A percentile compares a stretch with the other conserved stretches of the same genome.
Conservation (phyloP, 768 basidiomycete genomes). For the Pleurotus cornucopiae region DNA sequence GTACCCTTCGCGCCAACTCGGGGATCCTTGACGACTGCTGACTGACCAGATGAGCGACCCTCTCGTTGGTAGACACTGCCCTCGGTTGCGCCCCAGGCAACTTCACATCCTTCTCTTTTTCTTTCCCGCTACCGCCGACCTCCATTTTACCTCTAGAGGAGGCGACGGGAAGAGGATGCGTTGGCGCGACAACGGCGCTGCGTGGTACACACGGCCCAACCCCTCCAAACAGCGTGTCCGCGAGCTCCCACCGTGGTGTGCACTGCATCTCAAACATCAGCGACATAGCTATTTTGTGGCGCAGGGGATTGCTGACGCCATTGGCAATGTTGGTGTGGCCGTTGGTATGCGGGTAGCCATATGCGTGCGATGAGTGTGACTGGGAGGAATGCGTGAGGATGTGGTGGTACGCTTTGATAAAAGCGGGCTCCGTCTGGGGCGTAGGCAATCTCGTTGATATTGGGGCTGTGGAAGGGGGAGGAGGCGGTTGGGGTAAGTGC, state of each 20-base stretch:
- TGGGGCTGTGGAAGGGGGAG: constrained; percentile 9
- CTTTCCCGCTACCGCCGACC: constrained; percentile 21
- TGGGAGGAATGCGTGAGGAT: constrained; percentile 64
- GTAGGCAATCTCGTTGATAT: constrained; percentile 31
- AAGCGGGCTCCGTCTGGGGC: constrained; percentile 58
- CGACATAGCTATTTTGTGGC: constrained; percentile 75
- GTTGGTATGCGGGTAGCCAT: too few relatives aligned
- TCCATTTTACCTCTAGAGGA: constrained; percentile 15
- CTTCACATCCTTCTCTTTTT: constrained; percentile 47
- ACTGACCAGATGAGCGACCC: constrained; percentile 60
- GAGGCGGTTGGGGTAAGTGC: constrained; percentile 53
- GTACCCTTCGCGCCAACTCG: constrained; percentile 58
- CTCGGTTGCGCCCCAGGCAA: constrained; percentile 45
- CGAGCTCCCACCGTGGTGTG: constrained; percentile 61
- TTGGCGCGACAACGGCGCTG: constrained; percentile 58
- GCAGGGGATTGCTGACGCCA: constrained; percentile 47
- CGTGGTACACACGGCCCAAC: constrained; percentile 60
- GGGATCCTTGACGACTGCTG: constrained; percentile 65
- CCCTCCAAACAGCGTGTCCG: constrained; percentile 60
- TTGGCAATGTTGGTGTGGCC: constrained; percentile 11
- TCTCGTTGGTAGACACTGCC: constrained; percentile 38
- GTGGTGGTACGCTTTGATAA: constrained; percentile 71
- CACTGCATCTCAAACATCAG: constrained; percentile 55
- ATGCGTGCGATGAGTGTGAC: constrained; percentile 11
- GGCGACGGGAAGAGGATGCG: constrained; percentile 51